Evolutionary conservation across 1,139 yeast species (phyloP).

Genomic region (Kluyveromyces sp.): DNA sequence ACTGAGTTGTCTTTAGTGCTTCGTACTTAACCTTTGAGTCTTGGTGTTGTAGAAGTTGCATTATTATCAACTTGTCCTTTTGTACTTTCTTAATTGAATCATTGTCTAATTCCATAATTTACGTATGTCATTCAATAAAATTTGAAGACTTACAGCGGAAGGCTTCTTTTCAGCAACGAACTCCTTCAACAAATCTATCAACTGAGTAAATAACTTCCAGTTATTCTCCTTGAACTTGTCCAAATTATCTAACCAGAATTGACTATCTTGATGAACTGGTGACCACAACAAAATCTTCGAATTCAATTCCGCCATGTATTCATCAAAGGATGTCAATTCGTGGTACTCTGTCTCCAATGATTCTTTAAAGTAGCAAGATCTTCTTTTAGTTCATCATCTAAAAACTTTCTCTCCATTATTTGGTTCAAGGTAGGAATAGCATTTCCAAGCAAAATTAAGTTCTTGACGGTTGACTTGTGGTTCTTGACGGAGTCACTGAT

Average conservation of each 20-base stretch:
- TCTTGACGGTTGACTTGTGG: constrained; percentile 41
- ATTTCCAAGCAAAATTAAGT: constrained; percentile 66
- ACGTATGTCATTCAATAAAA: constrained; percentile 57
- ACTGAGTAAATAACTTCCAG: constrained; percentile 60
- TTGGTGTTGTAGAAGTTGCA: constrained; percentile 75
- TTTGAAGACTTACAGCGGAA: constrained; percentile 29
- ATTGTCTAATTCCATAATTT: constrained; percentile 59
- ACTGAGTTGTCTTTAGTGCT: constrained; percentile 92
- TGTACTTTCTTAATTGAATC: constrained; percentile 45
- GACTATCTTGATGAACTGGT: constrained; percentile 83
- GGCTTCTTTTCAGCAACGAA: constrained; percentile 18
- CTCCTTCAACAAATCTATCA: constrained; percentile 38
- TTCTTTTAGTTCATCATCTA: constrained; percentile 81
- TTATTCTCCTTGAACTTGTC: constrained; percentile 67
- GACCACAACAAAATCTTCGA: constrained; percentile 79
- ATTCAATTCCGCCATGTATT: constrained; percentile 76
- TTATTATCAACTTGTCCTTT: constrained; percentile 63
- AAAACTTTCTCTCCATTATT: constrained; percentile 80
- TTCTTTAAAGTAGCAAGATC: constrained; percentile 55
- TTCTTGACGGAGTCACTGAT: constrained; percentile 32
- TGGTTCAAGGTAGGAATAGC: constrained; percentile 64
- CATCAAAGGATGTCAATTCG: constrained; percentile 85
- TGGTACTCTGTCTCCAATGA: constrained; percentile 64
- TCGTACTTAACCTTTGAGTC: constrained; percentile 89
- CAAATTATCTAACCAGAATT: constrained; percentile 85